Base-by-base conservation (phyloP, 768 basidiomycete genomes). In the Phylloporus arenicola region DNA sequence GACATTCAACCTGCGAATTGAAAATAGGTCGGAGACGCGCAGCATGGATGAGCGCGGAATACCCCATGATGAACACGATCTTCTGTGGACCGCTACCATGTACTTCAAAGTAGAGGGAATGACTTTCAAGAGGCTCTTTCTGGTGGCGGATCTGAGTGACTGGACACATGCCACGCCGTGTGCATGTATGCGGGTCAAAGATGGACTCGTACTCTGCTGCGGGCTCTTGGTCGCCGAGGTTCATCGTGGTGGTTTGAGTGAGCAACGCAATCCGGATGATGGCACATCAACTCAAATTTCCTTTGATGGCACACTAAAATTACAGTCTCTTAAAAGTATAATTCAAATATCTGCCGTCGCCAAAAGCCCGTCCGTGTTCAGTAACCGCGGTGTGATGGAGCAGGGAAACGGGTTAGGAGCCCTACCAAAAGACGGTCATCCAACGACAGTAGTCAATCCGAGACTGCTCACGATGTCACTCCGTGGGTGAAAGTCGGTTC, bases 11-110 rank as follows among this genome's bases (percentile, higher is more conserved):
- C 83, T 84, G 16, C 4, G 10, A 12, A 40, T 4, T 53, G 55
- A 0, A n/a, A 64, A 39, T 47, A 38, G 51, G 38, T 42, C 17
- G 35, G 17, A 1, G n/a, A 9, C 10, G 24, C 4, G 45, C 49
- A 45, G n/a, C 5, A 40, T 29, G 31, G 40, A 43, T 10, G 14
- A 27, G 34, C n/a, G 20, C 13, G 8, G 12, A 31, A 4, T 42
- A 72, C 78, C 90, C 89, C 87, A 88, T 89, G 57, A 92, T 82
- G 56, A 89, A 80, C 1, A 91, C 60, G 16, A 91, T 64, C 59
- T 87, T 88, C 52, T 75, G 72, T 10, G 75, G 75, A 0, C 84
- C 83, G 4, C 55, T 68, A 3, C 88, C 90, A 64, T 92, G 90
- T 35, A 83, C 76, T 64, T 90, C 87, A 54, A 77, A 91, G 65